Percentiles rank a stretch among this genome's conserved stretches.
phyloP scores from a whole-genome alignment of 1,284 basidiomycete genomes.

The Ceratobasidium sp. region DNA sequence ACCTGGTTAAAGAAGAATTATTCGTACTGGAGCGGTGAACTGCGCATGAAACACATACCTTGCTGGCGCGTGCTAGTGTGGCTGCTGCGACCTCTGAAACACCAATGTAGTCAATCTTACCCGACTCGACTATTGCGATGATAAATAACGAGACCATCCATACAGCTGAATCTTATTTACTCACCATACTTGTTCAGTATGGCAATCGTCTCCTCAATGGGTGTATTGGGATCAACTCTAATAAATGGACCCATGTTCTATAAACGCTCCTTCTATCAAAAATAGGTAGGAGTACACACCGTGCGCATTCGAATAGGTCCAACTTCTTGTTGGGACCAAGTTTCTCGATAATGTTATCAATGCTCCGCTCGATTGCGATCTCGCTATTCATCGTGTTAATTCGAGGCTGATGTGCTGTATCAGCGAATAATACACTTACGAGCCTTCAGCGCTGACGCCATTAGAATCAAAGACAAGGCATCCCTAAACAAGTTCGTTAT shows the following conservation, averaged over 20 bases:
- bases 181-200: conserved; percentile 38
- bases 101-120: conserved; percentile 47
- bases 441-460: not conserved
- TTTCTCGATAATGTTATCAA: conserved; percentile 37
- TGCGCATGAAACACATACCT: conserved; percentile 39
- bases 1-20: conserved; percentile 52
- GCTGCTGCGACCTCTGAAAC: conserved; percentile 43
- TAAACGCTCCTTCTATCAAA: too few species aligned
- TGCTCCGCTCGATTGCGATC: conserved; percentile 35
- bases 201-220: conserved; percentile 43
- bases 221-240: conserved; percentile 41
- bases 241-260: too few species aligned
- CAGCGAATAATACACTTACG: too few species aligned
- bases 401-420: too few species aligned
- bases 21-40: too few species aligned
- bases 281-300: conserved; percentile 11
- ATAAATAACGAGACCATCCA: too few species aligned
- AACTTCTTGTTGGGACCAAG: conserved; percentile 45
- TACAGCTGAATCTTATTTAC: not conserved
- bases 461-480: not conserved
- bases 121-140: conserved; percentile 43
- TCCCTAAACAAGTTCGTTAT: conserved; percentile 4
- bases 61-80: conserved; percentile 43
- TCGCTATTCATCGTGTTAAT: too few species aligned
- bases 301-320: conserved; percentile 44